Evolutionary conservation across 2,329 filamentous ascomycete species (phyloP), one percentile per base, ranked within the genome.

Genomic region (Xylariaceae sp.): DNA sequence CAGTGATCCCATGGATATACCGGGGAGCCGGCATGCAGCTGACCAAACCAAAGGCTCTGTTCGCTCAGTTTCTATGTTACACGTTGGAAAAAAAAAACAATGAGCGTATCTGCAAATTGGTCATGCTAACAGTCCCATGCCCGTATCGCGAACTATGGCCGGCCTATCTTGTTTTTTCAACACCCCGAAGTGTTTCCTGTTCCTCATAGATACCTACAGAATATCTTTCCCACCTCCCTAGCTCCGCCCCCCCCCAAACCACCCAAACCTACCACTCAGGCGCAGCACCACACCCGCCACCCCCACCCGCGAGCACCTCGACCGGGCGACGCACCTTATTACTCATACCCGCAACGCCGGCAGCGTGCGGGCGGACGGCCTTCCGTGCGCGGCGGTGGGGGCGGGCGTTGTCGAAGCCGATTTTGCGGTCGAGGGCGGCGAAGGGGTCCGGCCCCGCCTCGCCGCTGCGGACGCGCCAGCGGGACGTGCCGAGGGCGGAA

Each of bases 401-500:
- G 37, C 60, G 59, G n/a, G n/a, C n/a, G n/a, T n/a, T n/a, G n/a
- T n/a, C n/a, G 42, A 67, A 66, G 16, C 52, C 53, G 36, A 70
- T 65, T 52, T 60, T 65, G 37, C 47, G 51, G 33, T 74, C 70
- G 21, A 73, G 56, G 49, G 65, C 64, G 13, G 54, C 61, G 33
- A 67, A 61, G 25, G 57, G 26, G 59, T 51, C 49, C 6, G 58
- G 60, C 15, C 23, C 32, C 21, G 19, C 60, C 58, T 92, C 86
- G 2, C 71, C 80, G 58, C 80, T 82, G 62, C 71, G 80, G 13
- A 94, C 77, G 61, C 74, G 83, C 77, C 84, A 94, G 60, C 75
- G 80, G 48, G 69, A 67, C 1, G 87, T 94, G 0, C 86, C 86
- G 18, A 94, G 64, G 36, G 85, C 73, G 1, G 70, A 71, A 55